phyloP scores from a whole-genome alignment of 2,329 filamentous ascomycete genomes.

The Trichoderma endophyticum region DNA sequence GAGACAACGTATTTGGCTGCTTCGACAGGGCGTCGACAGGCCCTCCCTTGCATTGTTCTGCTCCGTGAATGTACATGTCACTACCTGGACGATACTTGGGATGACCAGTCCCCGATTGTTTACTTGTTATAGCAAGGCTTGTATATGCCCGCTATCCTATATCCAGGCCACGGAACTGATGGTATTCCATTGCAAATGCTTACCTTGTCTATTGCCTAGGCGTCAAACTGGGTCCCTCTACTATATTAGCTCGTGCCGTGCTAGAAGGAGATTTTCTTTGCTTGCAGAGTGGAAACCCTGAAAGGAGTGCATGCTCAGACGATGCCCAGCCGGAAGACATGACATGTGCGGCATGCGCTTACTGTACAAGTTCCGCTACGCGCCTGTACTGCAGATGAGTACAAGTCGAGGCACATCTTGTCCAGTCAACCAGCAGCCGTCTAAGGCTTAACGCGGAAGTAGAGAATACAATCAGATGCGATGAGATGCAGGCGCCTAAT shows the following conservation, averaged over 20 bases:
- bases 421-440: neutral
- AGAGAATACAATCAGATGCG: neutral
- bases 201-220: neutral
- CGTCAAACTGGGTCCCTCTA: neutral
- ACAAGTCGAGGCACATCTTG: neutral
- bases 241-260: neutral
- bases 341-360: neutral
- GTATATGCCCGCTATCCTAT: too few species aligned
- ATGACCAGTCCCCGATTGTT: neutral
- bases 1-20: neutral
- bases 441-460: neutral
- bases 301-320: neutral
- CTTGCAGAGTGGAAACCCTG: neutral
- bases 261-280: neutral
- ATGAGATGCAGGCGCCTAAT: neutral
- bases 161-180: neutral
- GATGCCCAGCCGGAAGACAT: neutral
- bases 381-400: neutral
- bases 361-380: neutral
- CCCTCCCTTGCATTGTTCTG: neutral
- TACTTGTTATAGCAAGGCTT: neutral
- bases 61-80: neutral
- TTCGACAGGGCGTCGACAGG: neutral
- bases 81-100: neutral
- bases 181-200: neutral